phyloP scores from a whole-genome alignment of 208 protist genomes.

The Crithidia mellificae region DNA sequence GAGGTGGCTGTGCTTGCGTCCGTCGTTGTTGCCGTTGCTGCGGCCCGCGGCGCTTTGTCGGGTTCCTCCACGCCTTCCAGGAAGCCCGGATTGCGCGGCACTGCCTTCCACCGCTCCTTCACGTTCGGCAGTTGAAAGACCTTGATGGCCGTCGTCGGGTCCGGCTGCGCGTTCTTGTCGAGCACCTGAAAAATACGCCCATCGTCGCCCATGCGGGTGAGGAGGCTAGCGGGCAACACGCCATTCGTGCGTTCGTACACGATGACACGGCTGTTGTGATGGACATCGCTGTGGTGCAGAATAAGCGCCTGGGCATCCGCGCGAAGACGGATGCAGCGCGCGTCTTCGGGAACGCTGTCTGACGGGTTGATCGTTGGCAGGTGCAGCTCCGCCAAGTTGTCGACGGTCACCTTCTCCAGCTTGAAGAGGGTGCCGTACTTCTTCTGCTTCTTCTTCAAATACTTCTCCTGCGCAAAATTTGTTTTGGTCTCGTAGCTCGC shows the following conservation, averaged over 20 bases:
- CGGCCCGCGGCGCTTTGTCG: conserved; percentile 6
- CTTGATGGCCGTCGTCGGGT: conserved; percentile 58
- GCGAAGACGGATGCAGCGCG: conserved; percentile 65
- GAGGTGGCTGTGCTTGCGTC: neutral
- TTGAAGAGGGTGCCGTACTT: conserved; percentile 89
- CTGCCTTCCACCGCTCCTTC: conserved; percentile 82
- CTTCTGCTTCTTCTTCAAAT: conserved; percentile 91
- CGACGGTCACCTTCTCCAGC: conserved; percentile 70
- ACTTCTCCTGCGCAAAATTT: conserved; percentile 91
- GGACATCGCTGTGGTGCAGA: conserved; percentile 84
- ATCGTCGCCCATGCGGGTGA: conserved; percentile 66
- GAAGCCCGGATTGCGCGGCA: conserved; percentile 80
- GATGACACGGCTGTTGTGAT: conserved; percentile 73
- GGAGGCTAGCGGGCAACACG: conserved; percentile 66
- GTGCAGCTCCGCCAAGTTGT: conserved; percentile 79
- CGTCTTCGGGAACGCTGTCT: conserved; percentile 65
- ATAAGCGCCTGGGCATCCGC: conserved; percentile 87
- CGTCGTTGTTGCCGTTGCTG: too few relatives aligned
- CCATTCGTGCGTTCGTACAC: conserved; percentile 85
- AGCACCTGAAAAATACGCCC: conserved; percentile 84
- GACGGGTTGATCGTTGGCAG: conserved; percentile 82
- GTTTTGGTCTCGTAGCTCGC: conserved; percentile 88
- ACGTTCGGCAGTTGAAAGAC: conserved; percentile 58
- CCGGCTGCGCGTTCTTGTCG: conserved; percentile 78
- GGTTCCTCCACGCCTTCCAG: conserved; percentile 51